phyloP scores from a whole-genome alignment of 2,329 filamentous ascomycete genomes.

The Monilinia fructicola region DNA sequence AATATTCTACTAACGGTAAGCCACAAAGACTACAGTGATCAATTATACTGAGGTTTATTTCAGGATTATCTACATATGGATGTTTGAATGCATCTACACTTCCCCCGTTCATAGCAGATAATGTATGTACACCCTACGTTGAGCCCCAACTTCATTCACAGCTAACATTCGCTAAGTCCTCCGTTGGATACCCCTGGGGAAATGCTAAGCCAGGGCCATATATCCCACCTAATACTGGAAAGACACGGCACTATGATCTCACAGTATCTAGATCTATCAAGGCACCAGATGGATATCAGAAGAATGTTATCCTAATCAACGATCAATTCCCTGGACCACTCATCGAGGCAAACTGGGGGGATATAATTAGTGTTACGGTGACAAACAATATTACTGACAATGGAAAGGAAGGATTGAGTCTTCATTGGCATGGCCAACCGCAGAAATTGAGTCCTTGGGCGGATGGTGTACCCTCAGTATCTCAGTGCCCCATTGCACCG shows the following conservation, averaged over 20 bases:
- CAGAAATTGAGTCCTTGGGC: conserved; percentile 41
- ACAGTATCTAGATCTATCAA: conserved; percentile 37
- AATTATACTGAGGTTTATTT: neutral
- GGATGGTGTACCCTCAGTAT: conserved; percentile 48
- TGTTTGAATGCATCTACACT: conserved; percentile 38
- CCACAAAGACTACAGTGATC: neutral
- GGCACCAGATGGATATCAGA: conserved; percentile 43
- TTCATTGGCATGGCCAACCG: conserved; percentile 50
- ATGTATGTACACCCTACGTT: conserved; percentile 31
- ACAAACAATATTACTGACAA: conserved; percentile 61
- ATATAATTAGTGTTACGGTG: conserved; percentile 58
- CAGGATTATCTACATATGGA: conserved; percentile 36
- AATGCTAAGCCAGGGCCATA: conserved; percentile 39
- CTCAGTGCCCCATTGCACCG: conserved; percentile 64
- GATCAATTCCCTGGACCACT: conserved; percentile 39
- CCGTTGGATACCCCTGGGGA: conserved; percentile 54
- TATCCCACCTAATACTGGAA: conserved; percentile 42
- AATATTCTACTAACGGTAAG: conserved; percentile 22
- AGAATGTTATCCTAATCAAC: conserved; percentile 53
- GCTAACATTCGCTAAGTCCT: conserved; percentile 26
- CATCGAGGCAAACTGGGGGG: conserved; percentile 41
- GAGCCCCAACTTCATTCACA: neutral
- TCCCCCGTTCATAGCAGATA: conserved; percentile 47
- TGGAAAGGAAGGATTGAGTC: conserved; percentile 40
- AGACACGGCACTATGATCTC: conserved; percentile 41